Evolutionary conservation across 163 green algal species (phyloP).

Genomic region (Scenedesmus sp.): DNA sequence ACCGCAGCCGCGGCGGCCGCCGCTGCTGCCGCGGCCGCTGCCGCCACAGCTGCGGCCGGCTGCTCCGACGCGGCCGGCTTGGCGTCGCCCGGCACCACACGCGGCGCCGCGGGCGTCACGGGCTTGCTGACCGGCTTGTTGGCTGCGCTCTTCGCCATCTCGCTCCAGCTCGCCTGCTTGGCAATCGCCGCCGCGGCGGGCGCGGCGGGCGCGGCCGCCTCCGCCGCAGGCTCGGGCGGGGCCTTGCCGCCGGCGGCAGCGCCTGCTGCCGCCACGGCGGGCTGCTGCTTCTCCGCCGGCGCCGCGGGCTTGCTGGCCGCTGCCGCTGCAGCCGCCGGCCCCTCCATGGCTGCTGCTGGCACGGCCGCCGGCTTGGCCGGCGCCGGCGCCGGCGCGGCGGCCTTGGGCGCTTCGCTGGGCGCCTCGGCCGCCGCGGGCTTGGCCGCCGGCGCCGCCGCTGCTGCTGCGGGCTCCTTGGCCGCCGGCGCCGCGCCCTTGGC

Average conservation of each 20-base stretch:
- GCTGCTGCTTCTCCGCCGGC: not conserved
- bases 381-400: not conserved
- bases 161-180: constrained; percentile 32
- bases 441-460: not conserved
- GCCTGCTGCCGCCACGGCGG: not conserved
- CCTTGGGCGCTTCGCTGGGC: not conserved
- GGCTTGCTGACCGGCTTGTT: constrained; percentile 23
- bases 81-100: not conserved
- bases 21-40: not conserved
- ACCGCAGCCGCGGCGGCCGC: not conserved
- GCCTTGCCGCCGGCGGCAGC: constrained; percentile 6
- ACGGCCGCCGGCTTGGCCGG: not conserved
- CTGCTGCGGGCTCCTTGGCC: constrained; percentile 1
- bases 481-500: not conserved
- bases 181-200: not conserved
- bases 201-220: constrained; percentile 13
- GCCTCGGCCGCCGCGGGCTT: not conserved
- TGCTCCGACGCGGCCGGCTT: not conserved
- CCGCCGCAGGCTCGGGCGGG: constrained; percentile 1
- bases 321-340: not conserved
- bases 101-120: not conserved
- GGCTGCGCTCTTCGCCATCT: constrained; percentile 31
- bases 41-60: not conserved
- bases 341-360: not conserved
- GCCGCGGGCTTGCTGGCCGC: not conserved